Conservation (phyloP, 2,329 filamentous ascomycete genomes). For the Xylariaceae sp. region DNA sequence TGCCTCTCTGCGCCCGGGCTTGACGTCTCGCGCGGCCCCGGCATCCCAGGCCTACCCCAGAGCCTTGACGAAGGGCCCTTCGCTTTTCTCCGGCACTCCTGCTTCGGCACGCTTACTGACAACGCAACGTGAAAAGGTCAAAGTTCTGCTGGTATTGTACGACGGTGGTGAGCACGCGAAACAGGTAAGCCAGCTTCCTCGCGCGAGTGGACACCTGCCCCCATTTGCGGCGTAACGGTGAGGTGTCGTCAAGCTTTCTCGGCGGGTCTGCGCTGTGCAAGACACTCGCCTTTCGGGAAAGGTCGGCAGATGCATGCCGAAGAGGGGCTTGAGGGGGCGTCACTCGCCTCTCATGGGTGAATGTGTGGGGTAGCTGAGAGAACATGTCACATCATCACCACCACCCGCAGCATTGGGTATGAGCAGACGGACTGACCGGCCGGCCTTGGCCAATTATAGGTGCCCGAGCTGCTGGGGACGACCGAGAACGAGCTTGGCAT, state of each 20-base stretch:
- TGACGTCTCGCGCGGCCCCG: constrained; percentile 18
- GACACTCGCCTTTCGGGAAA: too few species aligned
- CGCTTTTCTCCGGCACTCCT: constrained; percentile 31
- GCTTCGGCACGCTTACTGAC: constrained; percentile 55
- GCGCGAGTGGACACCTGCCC: too few species aligned
- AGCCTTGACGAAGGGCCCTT: constrained; percentile 11
- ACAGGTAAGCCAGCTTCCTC: constrained; percentile 69
- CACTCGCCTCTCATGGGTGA: too few species aligned
- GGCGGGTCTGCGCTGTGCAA: too few species aligned
- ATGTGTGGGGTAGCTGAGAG: background rate
- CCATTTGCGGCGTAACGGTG: too few species aligned
- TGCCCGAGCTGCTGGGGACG: constrained; percentile 81
- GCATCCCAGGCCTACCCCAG: too few species aligned
- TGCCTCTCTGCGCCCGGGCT: constrained; percentile 15
- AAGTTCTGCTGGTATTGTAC: constrained; percentile 90
- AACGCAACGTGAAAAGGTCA: constrained; percentile 61
- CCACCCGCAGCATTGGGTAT: constrained; percentile 1
- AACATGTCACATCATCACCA: too few species aligned
- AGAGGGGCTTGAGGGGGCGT: too few species aligned
- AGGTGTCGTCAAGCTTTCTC: too few species aligned
- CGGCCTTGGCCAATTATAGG: constrained; percentile 32
- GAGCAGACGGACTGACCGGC: constrained; percentile 11
- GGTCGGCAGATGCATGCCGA: too few species aligned
- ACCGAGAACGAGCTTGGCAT: constrained; percentile 98
- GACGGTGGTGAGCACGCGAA: constrained; percentile 84